Evolutionary conservation across 768 basidiomycete species (phyloP).

Genomic region (Hericium coralloides): DNA sequence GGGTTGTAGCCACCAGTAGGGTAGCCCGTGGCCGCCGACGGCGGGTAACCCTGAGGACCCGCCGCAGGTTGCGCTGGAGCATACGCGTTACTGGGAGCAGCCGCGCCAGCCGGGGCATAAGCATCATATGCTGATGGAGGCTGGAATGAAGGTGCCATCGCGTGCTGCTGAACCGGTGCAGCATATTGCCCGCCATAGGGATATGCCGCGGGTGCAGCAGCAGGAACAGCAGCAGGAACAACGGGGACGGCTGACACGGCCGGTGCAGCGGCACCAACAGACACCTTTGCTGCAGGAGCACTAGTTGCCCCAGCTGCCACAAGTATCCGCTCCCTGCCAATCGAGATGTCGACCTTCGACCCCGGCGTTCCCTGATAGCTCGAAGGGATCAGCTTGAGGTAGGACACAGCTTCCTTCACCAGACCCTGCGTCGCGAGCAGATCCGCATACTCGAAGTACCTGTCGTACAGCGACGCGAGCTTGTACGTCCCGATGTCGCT

Average conservation of each 20-base stretch:
- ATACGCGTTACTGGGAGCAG: neutral
- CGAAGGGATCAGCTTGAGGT: conserved; percentile 69
- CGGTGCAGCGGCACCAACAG: conserved; percentile 9
- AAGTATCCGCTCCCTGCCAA: conserved; percentile 38
- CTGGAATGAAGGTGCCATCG: conserved; percentile 11
- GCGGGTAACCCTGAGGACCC: conserved; percentile 5
- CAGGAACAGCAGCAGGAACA: conserved; percentile 12
- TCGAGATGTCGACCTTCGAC: conserved; percentile 28
- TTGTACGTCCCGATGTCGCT: conserved; percentile 60
- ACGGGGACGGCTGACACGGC: conserved; percentile 12
- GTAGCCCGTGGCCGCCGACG: conserved; percentile 1
- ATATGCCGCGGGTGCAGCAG: conserved; percentile 12
- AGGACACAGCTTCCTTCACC: conserved; percentile 69
- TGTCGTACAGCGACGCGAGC: conserved; percentile 79
- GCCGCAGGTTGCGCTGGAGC: conserved; percentile 6
- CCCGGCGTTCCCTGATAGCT: conserved; percentile 62
- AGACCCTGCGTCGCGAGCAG: conserved; percentile 87
- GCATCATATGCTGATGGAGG: conserved; percentile 14
- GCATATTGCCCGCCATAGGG: conserved; percentile 14
- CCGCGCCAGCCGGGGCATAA: conserved; percentile 7
- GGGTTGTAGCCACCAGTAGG: conserved; percentile 6
- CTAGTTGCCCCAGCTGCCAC: conserved; percentile 25
- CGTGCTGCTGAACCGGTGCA: conserved; percentile 14
- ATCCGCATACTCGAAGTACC: conserved; percentile 94
- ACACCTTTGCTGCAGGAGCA: conserved; percentile 18